Percentiles rank a stretch among this genome's conserved stretches.
These are phyloP conservation scores for Thielaviopsis populi DNA, from an alignment of 2,329 filamentous ascomycete genomes.

Conservation along the genomic window DNA sequence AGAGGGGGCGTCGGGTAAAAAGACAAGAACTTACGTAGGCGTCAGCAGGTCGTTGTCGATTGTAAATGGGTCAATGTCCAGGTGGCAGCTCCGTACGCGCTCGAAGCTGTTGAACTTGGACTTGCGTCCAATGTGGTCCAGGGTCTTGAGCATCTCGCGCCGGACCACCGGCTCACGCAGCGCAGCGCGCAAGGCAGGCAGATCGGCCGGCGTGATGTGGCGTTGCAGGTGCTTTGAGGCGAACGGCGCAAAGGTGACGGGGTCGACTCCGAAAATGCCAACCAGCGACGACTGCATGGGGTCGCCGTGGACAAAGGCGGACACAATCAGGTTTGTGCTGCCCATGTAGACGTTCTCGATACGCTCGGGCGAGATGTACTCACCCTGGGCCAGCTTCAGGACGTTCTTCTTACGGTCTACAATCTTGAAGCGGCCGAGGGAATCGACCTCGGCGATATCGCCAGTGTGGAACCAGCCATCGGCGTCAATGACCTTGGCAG, in stretches of 20 bases:
- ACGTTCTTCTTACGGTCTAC: conserved; percentile 98
- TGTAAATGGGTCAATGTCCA: conserved; percentile 79
- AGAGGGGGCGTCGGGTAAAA: too few species aligned
- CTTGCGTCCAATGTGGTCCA: conserved; percentile 64
- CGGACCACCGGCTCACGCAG: conserved; percentile 55
- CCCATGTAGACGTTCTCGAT: conserved; percentile 90
- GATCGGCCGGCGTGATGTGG: conserved; percentile 47
- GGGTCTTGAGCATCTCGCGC: conserved; percentile 58
- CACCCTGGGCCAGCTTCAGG: conserved; percentile 93
- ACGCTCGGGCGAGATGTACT: conserved; percentile 94
- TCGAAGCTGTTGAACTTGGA: conserved; percentile 90
- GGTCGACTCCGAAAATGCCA: conserved; percentile 75
- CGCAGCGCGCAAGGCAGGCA: conserved; percentile 50
- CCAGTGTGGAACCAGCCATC: conserved; percentile 97
- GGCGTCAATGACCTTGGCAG: conserved; percentile 60
- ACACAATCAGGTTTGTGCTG: conserved; percentile 60
- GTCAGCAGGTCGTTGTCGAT: conserved; percentile 85
- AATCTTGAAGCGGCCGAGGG: conserved; percentile 74
- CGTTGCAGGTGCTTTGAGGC: conserved; percentile 62
- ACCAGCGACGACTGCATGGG: conserved; percentile 68
- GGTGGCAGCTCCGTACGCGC: conserved; percentile 54
- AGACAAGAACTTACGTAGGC: conserved; percentile 53
- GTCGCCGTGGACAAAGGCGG: conserved; percentile 85
- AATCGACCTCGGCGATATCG: conserved; percentile 77
- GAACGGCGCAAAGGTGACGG: conserved; percentile 66